Evolutionary conservation across 371 early-diverging fungal genomes (phyloP).

Genomic region (Mortierella sp.): DNA sequence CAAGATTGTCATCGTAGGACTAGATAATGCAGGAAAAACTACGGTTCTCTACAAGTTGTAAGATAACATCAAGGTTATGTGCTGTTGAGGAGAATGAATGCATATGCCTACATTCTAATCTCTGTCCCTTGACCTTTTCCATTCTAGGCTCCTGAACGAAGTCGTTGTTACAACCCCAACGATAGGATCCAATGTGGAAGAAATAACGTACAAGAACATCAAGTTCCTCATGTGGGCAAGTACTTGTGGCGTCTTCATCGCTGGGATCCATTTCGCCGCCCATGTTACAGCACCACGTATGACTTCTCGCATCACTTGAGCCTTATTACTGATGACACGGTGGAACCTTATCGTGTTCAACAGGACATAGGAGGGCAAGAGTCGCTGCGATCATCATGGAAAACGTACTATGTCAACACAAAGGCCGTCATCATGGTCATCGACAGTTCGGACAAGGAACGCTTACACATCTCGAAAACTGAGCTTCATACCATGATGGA

Average conservation of each 20-base stretch:
- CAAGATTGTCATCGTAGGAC: constrained; percentile 73
- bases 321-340: too few species aligned
- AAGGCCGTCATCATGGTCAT: constrained; percentile 84
- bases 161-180: constrained; percentile 80
- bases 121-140: neutral
- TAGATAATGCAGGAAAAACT: constrained; percentile 81
- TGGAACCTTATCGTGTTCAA: neutral
- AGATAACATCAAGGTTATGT: neutral
- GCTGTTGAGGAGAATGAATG: too few species aligned
- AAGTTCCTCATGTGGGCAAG: constrained; percentile 81
- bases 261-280: neutral
- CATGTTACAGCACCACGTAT: too few species aligned
- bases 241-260: constrained; percentile 2
- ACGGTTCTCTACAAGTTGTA: constrained; percentile 70
- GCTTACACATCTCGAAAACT: constrained; percentile 69
- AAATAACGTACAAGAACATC: constrained; percentile 77
- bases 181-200: constrained; percentile 80
- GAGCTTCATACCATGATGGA: constrained; percentile 83
- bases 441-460: constrained; percentile 76
- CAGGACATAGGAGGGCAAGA: constrained; percentile 84
- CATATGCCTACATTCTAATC: neutral
- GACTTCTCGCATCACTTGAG: too few species aligned
- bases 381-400: constrained; percentile 75
- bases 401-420: constrained; percentile 78
- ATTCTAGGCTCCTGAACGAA: constrained; percentile 70